Base-by-base conservation (phyloP, 495 filamentous ascomycete species). In the Aspergillus cristatus region DNA sequence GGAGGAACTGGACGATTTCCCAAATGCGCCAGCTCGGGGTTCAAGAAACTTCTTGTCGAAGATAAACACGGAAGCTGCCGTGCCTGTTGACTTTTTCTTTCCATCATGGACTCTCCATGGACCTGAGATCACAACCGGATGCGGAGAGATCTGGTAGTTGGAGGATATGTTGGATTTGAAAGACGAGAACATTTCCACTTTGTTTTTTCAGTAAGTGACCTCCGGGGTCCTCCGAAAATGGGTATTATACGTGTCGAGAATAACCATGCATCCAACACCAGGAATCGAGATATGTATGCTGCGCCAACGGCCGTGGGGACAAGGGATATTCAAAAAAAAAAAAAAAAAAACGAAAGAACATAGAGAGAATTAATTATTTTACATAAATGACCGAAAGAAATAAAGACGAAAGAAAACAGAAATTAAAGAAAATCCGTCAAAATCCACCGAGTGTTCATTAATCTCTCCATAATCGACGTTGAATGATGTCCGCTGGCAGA, bases 51-150 rank as follows among this genome's bases (percentile, higher is more conserved):
- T 94, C 48, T 75, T 78, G 35, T 97, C 93, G 57, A 98, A 96
- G 43, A 95, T 79, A 52, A 97, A 98, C 42, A 97, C 79, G 7
- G 91, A 97, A 14, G 81, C 88, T 11, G 81, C 60, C 46, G 90
- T 94, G 24, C 79, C 81, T 0, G 87, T 91, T 10, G 82, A 82
- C 58, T 95, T 96, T 60, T 94, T 94, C 70, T 93, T 96, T 31
- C 84, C 93, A 65, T 93, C 85, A 67, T 86, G 87, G 58, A 98
- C 89, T 66, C 87, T 94, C 91, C 91, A 98, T 16, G 89, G 85
- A 14, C 91, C 91, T 15, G 88, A 83, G 22, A 75, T 74, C 14
- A 85, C 75, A 8, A 72, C 74, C 14, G 83, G 74, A 36, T 74
- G 70, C 14, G 78, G 67, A 6, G 84, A 75, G 35, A 95, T 68